Evolutionary conservation across 2,329 filamentous ascomycete genomes (phyloP), one percentile per base, ranked within the genome.

Genomic region (Gyromitra esculenta): DNA sequence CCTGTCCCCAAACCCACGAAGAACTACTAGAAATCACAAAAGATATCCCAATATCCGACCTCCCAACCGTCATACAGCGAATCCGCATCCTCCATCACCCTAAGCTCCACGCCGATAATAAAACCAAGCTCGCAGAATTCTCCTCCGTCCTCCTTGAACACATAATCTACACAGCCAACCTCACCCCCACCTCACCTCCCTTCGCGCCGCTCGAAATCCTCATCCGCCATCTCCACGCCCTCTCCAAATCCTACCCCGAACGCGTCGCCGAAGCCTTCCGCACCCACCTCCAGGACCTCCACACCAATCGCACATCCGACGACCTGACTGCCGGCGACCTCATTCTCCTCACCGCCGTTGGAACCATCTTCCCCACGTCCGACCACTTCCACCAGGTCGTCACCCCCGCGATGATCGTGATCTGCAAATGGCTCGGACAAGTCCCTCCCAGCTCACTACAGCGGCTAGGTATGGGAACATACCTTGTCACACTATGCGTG

Each of bases 331-430:
- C 82, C 80, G 92, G 93, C 18, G 94, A 99, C 81, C 84, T 99
- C 21, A 85, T 94, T 25, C 85, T 97, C n/a, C 85, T 99, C 45
- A 94, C 93, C 0, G 94, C 93, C 0, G 89, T 97, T 76, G 90
- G 91, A 52, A 90, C 90, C 1, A 92, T 96, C 68, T 99, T 97
- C 81, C 94, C 96, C 3, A 97, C 96, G 0, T 97, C 94, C 0
- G 96, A 99, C 84, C 94, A 98, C 84, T 99, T 98, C 84, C 96
- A 99, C 81, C 91, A 96, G 81, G 93, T 98, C 45, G 91, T 93
- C 52, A 99, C 96, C 1, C 96, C 96, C 1, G 92, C 95, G 0
- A 91, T 93, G 84, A 89, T 97, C 4, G 88, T 91, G n/a, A 92
- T 98, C 83, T 89, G 88, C 11, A 89, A 93, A 70, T 97, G 92